Evolutionary conservation across 768 basidiomycete species (phyloP).

Genomic region (Pleurotus tuber-regium): DNA sequence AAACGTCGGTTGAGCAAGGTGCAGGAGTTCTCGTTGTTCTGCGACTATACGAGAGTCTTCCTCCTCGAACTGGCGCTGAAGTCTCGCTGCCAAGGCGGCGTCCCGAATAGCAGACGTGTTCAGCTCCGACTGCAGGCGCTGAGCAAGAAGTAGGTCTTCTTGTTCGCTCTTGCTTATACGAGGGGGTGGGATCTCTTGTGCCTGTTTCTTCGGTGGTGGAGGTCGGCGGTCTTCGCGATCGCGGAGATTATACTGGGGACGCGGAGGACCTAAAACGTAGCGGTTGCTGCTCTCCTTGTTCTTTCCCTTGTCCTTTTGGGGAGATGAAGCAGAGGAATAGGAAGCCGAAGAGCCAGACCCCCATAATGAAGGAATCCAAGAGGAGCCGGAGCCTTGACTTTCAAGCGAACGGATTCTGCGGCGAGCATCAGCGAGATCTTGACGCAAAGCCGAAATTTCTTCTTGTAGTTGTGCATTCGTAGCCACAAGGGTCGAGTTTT

Average conservation of each 20-base stretch:
- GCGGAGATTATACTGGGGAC: background rate
- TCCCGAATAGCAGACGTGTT: conserved; percentile 13
- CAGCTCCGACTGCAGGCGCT: background rate
- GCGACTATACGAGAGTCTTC: background rate
- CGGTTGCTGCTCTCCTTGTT: background rate
- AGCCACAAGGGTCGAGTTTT: conserved; percentile 20
- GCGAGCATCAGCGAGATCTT: background rate
- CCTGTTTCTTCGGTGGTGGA: background rate
- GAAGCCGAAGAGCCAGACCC: background rate
- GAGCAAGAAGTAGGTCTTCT: conserved; percentile 3
- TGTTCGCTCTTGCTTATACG: background rate
- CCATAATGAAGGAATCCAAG: conserved; percentile 5
- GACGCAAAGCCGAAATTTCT: conserved; percentile 3
- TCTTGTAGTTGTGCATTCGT: conserved; percentile 10
- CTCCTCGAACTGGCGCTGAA: conserved; percentile 38
- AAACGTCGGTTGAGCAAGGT: conserved; percentile 32
- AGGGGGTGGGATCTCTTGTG: too few species aligned
- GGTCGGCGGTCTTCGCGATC: background rate
- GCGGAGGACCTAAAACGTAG: background rate
- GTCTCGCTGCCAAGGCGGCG: conserved; percentile 22
- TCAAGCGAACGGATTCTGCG: background rate
- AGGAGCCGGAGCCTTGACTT: background rate
- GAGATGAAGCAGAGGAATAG: background rate
- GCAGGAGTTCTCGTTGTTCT: background rate
- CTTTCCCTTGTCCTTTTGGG: conserved; percentile 1